Evolutionary conservation across 2,329 filamentous ascomycete species (phyloP).

Genomic region (Myriosclerotinia scirpicola): DNA sequence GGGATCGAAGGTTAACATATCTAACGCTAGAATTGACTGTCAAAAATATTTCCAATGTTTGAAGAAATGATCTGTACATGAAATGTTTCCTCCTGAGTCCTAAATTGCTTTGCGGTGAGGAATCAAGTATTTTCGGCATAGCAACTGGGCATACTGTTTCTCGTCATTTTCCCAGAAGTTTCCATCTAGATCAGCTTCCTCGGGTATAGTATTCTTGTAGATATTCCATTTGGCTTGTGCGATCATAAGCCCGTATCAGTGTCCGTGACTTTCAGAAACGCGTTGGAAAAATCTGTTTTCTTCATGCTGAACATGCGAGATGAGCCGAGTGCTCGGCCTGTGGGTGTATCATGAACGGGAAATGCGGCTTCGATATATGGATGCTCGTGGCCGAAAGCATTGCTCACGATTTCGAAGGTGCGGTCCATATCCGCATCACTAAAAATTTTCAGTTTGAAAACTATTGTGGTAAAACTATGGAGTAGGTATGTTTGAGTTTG

Average conservation of each 20-base stretch:
- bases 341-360: background rate
- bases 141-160: slow-evolving; percentile 3
- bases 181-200: background rate
- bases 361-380: slow-evolving; percentile 13
- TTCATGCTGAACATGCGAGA: background rate
- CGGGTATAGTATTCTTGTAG: slow-evolving; percentile 4
- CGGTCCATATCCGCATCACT: slow-evolving; percentile 8
- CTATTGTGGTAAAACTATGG: background rate
- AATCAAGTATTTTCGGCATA: slow-evolving; percentile 11
- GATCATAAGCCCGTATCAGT: background rate
- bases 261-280: slow-evolving; percentile 6
- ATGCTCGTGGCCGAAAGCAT: slow-evolving; percentile 11
- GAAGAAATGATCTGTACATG: background rate
- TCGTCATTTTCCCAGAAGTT: slow-evolving; percentile 1
- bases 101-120: background rate
- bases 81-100: background rate
- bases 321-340: background rate
- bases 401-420: slow-evolving; percentile 3
- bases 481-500: no score
- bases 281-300: background rate
- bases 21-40: background rate
- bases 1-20: slow-evolving; percentile 11
- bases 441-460: background rate
- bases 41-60: no score
- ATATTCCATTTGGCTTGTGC: slow-evolving; percentile 9